These are phyloP conservation scores for Sporisorium sorghi DNA, from an alignment of 1,284 basidiomycete species.

Conservation along the genomic window DNA sequence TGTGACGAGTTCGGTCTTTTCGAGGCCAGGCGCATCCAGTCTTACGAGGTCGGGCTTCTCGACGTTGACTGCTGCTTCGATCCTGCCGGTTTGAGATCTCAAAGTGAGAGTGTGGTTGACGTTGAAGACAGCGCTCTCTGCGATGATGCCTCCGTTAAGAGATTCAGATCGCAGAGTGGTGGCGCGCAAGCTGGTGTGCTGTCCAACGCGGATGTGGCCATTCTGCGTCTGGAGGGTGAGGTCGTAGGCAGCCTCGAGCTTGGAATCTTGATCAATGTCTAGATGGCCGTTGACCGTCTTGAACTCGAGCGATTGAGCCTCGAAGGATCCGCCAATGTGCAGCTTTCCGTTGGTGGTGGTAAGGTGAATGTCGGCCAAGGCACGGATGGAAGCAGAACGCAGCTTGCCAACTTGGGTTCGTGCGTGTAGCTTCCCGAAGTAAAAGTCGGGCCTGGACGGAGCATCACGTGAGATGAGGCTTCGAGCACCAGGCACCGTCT, in stretches of 20 bases:
- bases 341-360: constrained; percentile 47
- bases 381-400: constrained; percentile 38
- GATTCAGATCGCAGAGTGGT: constrained; percentile 44
- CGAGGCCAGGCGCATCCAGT: constrained; percentile 36
- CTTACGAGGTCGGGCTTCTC: constrained; percentile 38
- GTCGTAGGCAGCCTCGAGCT: constrained; percentile 40
- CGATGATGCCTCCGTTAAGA: constrained; percentile 46
- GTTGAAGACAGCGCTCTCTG: constrained; percentile 37
- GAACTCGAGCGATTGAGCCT: constrained; percentile 38
- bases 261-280: constrained; percentile 30
- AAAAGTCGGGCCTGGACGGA: constrained; percentile 24
- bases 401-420: constrained; percentile 44
- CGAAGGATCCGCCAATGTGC: constrained; percentile 39
- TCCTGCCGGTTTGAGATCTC: constrained; percentile 32
- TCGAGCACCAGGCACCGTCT: not conserved
- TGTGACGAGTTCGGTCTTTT: constrained; percentile 37
- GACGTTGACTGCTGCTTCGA: constrained; percentile 50
- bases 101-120: constrained; percentile 55
- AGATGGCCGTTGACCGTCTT: constrained; percentile 45
- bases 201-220: constrained; percentile 44
- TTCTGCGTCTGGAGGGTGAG: constrained; percentile 41
- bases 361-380: constrained; percentile 50
- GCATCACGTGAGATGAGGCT: constrained; percentile 11
- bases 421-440: constrained; percentile 51
- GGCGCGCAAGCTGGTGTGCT: constrained; percentile 34